A percentile compares a stretch with the other conserved stretches of the same genome.
Evolutionary conservation across 2,329 filamentous ascomycete species (phyloP).

Genomic region (Byssothecium circinans): DNA sequence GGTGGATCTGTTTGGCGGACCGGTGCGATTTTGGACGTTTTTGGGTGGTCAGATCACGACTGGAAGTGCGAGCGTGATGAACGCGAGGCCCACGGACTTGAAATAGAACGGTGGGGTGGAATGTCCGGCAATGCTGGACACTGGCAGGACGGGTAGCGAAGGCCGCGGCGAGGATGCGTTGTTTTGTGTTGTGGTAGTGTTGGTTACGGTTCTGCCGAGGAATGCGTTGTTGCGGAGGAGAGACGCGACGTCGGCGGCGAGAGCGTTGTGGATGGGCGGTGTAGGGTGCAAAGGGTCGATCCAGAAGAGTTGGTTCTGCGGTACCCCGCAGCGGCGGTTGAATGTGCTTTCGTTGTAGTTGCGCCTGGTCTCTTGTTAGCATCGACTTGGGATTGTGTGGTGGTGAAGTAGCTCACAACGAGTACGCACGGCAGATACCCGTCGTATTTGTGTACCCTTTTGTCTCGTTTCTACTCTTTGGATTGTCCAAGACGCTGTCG

Average conservation of each 20-base stretch:
- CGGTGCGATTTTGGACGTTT: too few species aligned
- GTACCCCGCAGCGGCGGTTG: constrained; percentile 2
- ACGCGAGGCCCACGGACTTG: too few species aligned
- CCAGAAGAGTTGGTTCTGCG: constrained; percentile 8
- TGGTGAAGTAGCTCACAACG: background rate
- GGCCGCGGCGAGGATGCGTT: too few species aligned
- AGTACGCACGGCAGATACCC: constrained; percentile 4
- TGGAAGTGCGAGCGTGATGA: too few species aligned
- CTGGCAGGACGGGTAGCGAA: too few species aligned
- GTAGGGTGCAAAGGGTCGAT: constrained; percentile 8
- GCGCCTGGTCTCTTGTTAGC: constrained; percentile 1
- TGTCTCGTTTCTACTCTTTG: constrained; percentile 4
- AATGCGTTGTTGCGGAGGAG: constrained; percentile 1
- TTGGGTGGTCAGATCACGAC: too few species aligned
- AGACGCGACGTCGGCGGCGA: constrained; percentile 6
- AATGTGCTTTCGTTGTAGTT: constrained; percentile 7
- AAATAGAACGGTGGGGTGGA: too few species aligned
- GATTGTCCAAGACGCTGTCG: constrained; percentile 4
- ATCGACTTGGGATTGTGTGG: background rate
- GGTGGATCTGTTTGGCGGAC: too few species aligned
- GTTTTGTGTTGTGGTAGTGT: background rate
- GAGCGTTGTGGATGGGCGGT: constrained; percentile 8
- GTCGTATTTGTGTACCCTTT: constrained; percentile 6
- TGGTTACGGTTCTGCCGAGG: background rate
- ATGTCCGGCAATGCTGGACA: background rate